Evolutionary conservation across 164 flowering plant genomes (phyloP), one percentile per base, ranked within the genome.

Genomic region (Saururus chinensis): DNA sequence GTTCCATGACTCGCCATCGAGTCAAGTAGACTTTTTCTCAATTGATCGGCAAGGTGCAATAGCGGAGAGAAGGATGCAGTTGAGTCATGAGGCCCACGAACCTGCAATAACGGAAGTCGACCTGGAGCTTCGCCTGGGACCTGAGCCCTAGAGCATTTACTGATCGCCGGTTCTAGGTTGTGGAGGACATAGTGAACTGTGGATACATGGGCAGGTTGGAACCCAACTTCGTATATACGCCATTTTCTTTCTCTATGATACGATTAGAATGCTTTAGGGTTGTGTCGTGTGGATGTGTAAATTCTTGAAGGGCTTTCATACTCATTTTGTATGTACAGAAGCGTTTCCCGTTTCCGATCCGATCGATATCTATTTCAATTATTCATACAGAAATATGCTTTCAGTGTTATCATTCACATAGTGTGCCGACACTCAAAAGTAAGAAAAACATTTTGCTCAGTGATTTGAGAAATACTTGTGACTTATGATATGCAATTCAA

Each of bases 91-190:
- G 49, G 14, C 49, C 17, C 49, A 12, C 9, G 25, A 19, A 45
- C 40, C 26, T 51, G 51, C 40, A 30, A 40, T 24, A 40, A 56
- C 0, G 17, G 72, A 69, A 17, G 54, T 80, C 56, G 83, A 83
- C 75, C 79, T 83, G 0, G 84, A 83, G 67, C 83, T 83, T 59
- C 72, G 87, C 45, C 63, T 83, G 49, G 83, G 84, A 11, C 76
- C 73, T 14, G 74, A 75, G 60, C 78, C 82, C n/a, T 53, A 60
- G 49, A n/a, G 52, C 53, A 9, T 45, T 17, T 12, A 2, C 14
- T 45, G 11, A 2, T 12, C 17, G 17, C 17, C 11, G 49, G 49
- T 12, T 45, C 49, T 3, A 45, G 7, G 11, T 45, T 45, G 45
- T 13, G 49, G 37, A 30, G 37, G 4, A 30, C 37, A 30, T 30